A percentile compares a stretch with the other conserved stretches of the same genome.
phyloP scores from a whole-genome alignment of 1,284 basidiomycete species.

The Athelia sp. region DNA sequence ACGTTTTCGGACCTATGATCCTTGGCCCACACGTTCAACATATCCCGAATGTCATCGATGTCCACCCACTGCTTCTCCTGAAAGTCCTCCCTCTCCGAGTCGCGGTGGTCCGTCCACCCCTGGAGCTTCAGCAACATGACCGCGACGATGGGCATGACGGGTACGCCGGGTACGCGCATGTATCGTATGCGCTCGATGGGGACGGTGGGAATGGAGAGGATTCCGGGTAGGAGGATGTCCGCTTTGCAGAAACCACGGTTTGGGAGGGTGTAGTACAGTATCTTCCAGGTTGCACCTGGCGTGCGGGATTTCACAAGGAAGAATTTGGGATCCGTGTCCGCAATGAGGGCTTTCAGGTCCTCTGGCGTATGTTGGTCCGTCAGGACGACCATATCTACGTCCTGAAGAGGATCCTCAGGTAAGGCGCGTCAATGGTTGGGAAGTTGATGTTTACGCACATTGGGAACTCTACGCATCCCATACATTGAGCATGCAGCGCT shows the following conservation, averaged over 20 bases:
- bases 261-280: constrained; percentile 21
- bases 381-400: constrained; percentile 25
- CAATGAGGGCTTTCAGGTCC: constrained; percentile 19
- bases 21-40: constrained; percentile 18
- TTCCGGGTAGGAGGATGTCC: constrained; percentile 28
- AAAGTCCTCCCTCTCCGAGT: constrained; percentile 14
- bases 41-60: constrained; percentile 20
- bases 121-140: constrained; percentile 29
- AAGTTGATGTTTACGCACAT: constrained; percentile 20
- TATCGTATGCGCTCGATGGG: constrained; percentile 12
- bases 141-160: constrained; percentile 23
- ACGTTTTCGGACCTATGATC: constrained; percentile 11
- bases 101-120: constrained; percentile 27
- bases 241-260: constrained; percentile 22
- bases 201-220: constrained; percentile 24
- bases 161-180: constrained; percentile 12
- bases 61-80: constrained; percentile 24
- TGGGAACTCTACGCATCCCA: constrained; percentile 32
- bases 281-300: constrained; percentile 19
- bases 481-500: constrained; percentile 32
- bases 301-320: constrained; percentile 19
- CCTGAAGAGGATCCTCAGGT: constrained; percentile 13
- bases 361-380: constrained; percentile 14
- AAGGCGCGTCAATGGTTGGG: background rate
- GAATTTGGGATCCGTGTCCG: constrained; percentile 13